These are phyloP conservation scores for Stentor roeselii DNA, from an alignment of 73 alveolate genomes.

Conservation along the genomic window DNA sequence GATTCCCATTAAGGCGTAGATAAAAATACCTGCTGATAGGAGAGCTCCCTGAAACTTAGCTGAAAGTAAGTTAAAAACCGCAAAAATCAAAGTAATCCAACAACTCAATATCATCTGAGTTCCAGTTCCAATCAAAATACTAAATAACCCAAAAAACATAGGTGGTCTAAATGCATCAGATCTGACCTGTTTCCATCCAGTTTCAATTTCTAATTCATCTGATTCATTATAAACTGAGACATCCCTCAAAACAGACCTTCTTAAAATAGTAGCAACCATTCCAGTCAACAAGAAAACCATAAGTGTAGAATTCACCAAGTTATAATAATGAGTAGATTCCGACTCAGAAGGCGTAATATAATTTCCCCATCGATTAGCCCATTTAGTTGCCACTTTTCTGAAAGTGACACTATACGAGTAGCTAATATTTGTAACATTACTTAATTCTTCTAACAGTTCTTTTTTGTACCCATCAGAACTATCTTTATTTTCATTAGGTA, in stretches of 20 bases:
- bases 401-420: constrained; percentile 20
- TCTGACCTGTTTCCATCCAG: constrained; percentile 30
- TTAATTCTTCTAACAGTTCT: neutral
- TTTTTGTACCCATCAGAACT: neutral
- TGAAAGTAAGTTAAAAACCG: constrained; percentile 11
- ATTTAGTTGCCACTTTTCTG: neutral
- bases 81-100: neutral
- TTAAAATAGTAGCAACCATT: constrained; percentile 28
- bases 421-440: neutral
- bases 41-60: constrained; percentile 25
- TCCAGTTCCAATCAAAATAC: constrained; percentile 25
- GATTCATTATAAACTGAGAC: neutral
- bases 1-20: constrained; percentile 42
- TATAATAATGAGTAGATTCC: neutral
- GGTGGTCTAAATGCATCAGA: constrained; percentile 27
- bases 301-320: neutral
- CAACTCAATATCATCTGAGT: neutral
- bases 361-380: constrained; percentile 30
- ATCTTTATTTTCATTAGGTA: neutral
- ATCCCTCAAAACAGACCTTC: constrained; percentile 18
- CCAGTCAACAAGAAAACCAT: constrained; percentile 29
- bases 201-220: constrained; percentile 24
- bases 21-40: constrained; percentile 7
- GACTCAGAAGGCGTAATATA: neutral
- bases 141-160: neutral